These are phyloP conservation scores for Fistulinella cinereoalba DNA, from an alignment of 1,284 basidiomycete species.

Conservation along the genomic window DNA sequence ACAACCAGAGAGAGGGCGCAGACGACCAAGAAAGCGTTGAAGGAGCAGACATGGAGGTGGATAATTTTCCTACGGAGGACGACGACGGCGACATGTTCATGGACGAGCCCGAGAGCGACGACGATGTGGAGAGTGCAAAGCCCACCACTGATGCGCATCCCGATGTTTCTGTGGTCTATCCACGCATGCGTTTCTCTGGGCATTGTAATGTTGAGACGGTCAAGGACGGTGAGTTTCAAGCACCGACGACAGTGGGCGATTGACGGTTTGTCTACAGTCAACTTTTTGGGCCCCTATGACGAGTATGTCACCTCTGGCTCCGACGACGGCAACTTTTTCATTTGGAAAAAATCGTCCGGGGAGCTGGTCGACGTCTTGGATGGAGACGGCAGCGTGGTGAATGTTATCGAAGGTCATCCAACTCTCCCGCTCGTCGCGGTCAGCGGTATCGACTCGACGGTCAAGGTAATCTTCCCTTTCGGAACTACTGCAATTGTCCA, in stretches of 20 bases:
- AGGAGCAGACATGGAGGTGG: constrained; percentile 25
- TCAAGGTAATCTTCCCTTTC: constrained; percentile 64
- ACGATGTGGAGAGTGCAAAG: constrained; percentile 26
- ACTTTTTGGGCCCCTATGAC: constrained; percentile 77
- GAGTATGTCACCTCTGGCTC: constrained; percentile 85
- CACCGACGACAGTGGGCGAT: background rate
- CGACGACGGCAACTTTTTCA: constrained; percentile 84
- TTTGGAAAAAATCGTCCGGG: constrained; percentile 76
- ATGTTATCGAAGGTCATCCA: constrained; percentile 86
- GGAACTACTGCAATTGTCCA: background rate
- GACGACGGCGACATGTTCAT: constrained; percentile 17
- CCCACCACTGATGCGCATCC: constrained; percentile 33
- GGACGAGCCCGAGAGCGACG: constrained; percentile 34
- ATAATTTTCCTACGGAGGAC: constrained; percentile 17
- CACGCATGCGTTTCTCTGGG: constrained; percentile 67
- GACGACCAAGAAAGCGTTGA: constrained; percentile 7
- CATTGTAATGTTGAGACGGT: constrained; percentile 84
- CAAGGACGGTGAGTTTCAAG: constrained; percentile 75
- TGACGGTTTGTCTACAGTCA: constrained; percentile 50
- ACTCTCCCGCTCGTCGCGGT: constrained; percentile 77
- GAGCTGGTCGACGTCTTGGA: constrained; percentile 75
- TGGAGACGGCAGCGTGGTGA: constrained; percentile 81
- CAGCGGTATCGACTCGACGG: constrained; percentile 85
- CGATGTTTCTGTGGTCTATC: constrained; percentile 61
- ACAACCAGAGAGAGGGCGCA: constrained; percentile 1